Percentiles rank a stretch among this genome's conserved stretches.
Evolutionary conservation across 352 stramenopile species (phyloP).

Genomic region (Pythium insidiosum): DNA sequence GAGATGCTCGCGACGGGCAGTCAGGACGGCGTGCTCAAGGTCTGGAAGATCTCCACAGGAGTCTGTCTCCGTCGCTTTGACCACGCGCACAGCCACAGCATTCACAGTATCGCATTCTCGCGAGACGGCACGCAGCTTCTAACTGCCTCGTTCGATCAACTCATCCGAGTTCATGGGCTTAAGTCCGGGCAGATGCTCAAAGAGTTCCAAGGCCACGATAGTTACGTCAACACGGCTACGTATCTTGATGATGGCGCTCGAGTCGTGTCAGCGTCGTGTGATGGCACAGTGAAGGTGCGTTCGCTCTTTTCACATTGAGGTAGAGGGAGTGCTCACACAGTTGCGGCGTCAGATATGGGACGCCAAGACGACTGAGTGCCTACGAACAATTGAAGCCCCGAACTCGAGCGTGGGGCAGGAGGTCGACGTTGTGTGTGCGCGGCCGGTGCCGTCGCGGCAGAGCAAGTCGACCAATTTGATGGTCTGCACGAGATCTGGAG

Average conservation of each 20-base stretch:
- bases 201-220: constrained; percentile 90
- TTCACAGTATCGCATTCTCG: constrained; percentile 89
- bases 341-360: constrained; percentile 78
- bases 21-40: constrained; percentile 82
- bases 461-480: constrained; percentile 59
- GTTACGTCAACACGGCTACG: constrained; percentile 88
- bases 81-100: constrained; percentile 62
- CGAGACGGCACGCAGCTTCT: constrained; percentile 87
- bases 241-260: constrained; percentile 61
- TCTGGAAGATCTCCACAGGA: constrained; percentile 90
- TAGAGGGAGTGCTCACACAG: no score
- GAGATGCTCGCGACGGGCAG: constrained; percentile 85
- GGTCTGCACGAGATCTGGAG: constrained; percentile 74
- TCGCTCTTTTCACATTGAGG: no score
- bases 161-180: constrained; percentile 90
- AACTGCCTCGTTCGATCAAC: constrained; percentile 84
- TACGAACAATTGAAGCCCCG: constrained; percentile 67
- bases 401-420: constrained; percentile 41
- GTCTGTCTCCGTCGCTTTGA: constrained; percentile 88
- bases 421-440: constrained; percentile 68
- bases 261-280: constrained; percentile 84
- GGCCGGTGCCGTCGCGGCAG: constrained; percentile 45
- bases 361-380: constrained; percentile 69
- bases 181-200: constrained; percentile 90
- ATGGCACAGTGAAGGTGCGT: constrained; percentile 85